Evolutionary conservation across 2,329 filamentous ascomycete species (phyloP).

Genomic region (Sclerotinia trifoliorum): DNA sequence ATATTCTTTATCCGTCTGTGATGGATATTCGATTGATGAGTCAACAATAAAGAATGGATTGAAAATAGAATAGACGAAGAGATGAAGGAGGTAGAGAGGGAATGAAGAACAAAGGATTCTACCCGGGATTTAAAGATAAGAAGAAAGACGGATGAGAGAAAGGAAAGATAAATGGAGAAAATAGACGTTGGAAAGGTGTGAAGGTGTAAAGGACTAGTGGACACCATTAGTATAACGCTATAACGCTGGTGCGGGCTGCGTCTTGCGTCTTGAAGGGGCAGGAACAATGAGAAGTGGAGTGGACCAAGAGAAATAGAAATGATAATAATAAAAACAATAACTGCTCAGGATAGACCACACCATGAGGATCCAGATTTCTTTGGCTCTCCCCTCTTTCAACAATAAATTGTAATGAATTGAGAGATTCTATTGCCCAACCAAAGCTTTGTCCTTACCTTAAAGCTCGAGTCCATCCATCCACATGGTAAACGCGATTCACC

Average conservation of each 20-base stretch:
- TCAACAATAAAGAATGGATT: conserved; percentile 11
- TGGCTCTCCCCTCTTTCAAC: background rate
- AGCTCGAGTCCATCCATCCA: background rate
- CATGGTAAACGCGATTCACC: background rate
- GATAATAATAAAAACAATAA: background rate
- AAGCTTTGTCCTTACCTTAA: conserved; percentile 11
- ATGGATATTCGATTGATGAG: background rate
- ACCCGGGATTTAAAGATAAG: background rate
- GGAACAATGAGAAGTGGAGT: conserved; percentile 9
- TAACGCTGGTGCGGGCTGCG: conserved; percentile 1
- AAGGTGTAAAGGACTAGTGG: conserved; percentile 1
- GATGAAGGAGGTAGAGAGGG: background rate
- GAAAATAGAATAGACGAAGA: conserved; percentile 12
- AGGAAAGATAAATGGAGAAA: conserved; percentile 12
- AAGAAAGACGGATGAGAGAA: background rate
- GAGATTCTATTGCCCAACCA: conserved; percentile 6
- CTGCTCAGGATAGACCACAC: background rate
- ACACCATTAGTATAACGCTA: background rate
- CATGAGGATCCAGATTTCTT: conserved; percentile 1
- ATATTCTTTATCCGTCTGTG: background rate
- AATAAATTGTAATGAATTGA: background rate
- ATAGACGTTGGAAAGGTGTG: background rate
- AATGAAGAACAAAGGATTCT: conserved; percentile 8
- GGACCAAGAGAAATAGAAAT: background rate
- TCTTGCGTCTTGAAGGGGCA: conserved; percentile 1